Evolutionary conservation across 2,329 filamentous ascomycete species (phyloP).

Genomic region (Pezicula carpinea): DNA sequence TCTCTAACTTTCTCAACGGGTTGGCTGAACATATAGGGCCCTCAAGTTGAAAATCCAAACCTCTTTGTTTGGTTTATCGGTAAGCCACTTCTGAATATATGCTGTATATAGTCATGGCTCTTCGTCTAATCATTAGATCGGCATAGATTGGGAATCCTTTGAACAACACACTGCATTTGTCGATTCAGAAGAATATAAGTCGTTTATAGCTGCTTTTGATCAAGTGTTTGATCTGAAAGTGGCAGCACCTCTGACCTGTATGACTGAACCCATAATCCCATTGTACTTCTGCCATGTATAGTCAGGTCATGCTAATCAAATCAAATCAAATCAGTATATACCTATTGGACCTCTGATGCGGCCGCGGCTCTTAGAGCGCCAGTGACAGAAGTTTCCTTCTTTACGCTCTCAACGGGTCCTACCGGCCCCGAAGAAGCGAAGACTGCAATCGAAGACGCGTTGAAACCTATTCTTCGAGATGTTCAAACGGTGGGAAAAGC

Average conservation of each 20-base stretch:
- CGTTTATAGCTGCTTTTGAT: background rate
- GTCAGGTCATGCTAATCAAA: background rate
- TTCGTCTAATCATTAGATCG: background rate
- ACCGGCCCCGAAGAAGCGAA: background rate
- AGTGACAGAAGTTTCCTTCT: conserved; percentile 4
- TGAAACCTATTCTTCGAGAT: too few species aligned
- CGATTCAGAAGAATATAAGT: background rate
- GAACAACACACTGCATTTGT: background rate
- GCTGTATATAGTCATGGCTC: background rate
- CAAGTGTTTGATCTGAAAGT: background rate
- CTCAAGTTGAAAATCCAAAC: conserved; percentile 3
- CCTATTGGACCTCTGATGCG: background rate
- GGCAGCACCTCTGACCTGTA: background rate
- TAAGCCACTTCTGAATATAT: background rate
- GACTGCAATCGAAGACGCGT: background rate
- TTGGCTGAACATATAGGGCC: background rate
- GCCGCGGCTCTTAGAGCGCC: background rate
- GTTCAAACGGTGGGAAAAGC: background rate
- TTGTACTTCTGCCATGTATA: too few species aligned
- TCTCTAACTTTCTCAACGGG: too few species aligned
- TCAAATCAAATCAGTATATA: background rate
- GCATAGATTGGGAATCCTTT: conserved; percentile 3
- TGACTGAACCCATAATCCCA: background rate
- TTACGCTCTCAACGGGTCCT: conserved; percentile 1
- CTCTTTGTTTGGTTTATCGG: conserved; percentile 4